Percentiles rank a stretch among this genome's conserved stretches.
Conservation (phyloP, 768 basidiomycete species). For the Kwoniella mangroviensis region DNA sequence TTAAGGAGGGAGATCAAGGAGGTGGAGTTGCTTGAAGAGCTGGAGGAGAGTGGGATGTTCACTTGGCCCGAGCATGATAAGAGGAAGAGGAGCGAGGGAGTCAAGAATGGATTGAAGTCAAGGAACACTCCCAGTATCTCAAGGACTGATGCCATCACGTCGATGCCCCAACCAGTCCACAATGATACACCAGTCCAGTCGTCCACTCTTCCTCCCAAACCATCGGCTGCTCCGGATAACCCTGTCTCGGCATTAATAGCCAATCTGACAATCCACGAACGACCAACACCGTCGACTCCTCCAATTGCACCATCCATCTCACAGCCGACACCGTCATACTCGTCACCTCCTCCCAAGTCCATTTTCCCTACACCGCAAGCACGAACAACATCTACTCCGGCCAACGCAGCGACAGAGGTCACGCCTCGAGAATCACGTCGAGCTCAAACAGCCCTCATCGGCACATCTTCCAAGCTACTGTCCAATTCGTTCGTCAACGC, state of each 20-base stretch:
- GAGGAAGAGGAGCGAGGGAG: neutral
- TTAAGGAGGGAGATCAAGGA: slow-evolving; percentile 21
- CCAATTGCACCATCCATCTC: slow-evolving; percentile 19
- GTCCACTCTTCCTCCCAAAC: neutral
- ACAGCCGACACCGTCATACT: neutral
- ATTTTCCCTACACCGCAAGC: neutral
- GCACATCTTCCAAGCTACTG: neutral
- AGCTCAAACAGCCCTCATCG: slow-evolving; percentile 10
- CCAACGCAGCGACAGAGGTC: neutral
- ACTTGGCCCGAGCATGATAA: neutral
- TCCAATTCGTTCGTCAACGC: slow-evolving; percentile 18
- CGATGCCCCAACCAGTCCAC: neutral
- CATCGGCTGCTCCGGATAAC: neutral
- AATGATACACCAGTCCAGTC: neutral
- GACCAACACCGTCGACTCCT: slow-evolving; percentile 17
- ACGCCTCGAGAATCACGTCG: slow-evolving; percentile 7
- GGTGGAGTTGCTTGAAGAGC: slow-evolving; percentile 46
- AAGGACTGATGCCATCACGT: neutral
- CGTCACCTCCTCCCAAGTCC: neutral
- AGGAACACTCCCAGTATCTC: neutral
- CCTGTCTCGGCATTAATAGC: slow-evolving; percentile 23
- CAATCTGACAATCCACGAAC: slow-evolving; percentile 34
- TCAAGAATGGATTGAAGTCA: neutral
- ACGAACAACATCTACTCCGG: neutral
- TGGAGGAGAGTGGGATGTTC: slow-evolving; percentile 41